Percentiles rank a stretch among this genome's conserved stretches.
Conservation (phyloP, 1,284 basidiomycete genomes). For the Inonotus obliquus region DNA sequence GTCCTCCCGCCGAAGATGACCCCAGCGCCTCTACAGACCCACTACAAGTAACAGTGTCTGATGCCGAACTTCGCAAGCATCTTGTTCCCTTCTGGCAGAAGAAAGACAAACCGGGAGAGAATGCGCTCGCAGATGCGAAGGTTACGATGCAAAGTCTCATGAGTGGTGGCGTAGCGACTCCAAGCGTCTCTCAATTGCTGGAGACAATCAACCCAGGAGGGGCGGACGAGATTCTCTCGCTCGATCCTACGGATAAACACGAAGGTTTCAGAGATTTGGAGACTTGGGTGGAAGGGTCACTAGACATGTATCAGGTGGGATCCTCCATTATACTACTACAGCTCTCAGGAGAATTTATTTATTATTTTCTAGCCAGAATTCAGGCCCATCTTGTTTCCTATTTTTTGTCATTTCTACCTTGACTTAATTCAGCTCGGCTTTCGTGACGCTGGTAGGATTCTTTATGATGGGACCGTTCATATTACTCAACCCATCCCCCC, state of each 20-base stretch:
- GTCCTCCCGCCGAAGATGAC: slow-evolving; percentile 48
- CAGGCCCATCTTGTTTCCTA: slow-evolving; percentile 87
- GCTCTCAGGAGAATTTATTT: not conserved
- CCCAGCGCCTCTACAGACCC: slow-evolving; percentile 38
- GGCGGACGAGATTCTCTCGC: slow-evolving; percentile 75
- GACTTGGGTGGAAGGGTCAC: slow-evolving; percentile 88
- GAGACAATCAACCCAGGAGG: slow-evolving; percentile 72
- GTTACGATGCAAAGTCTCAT: slow-evolving; percentile 60
- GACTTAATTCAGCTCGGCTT: slow-evolving; percentile 91
- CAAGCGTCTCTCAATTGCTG: slow-evolving; percentile 69
- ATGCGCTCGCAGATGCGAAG: slow-evolving; percentile 58
- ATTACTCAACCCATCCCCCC: slow-evolving; percentile 4
- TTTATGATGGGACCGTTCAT: not conserved
- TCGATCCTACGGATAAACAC: slow-evolving; percentile 87
- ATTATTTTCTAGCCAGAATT: slow-evolving; percentile 74
- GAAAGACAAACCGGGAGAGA: slow-evolving; percentile 57
- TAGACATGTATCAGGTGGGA: slow-evolving; percentile 80
- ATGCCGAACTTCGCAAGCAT: slow-evolving; percentile 63
- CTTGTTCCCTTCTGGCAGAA: slow-evolving; percentile 64
- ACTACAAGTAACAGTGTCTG: slow-evolving; percentile 35
- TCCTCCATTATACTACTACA: slow-evolving; percentile 14
- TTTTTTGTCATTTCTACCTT: slow-evolving; percentile 96
- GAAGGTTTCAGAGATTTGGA: slow-evolving; percentile 85
- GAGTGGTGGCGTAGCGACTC: slow-evolving; percentile 52
- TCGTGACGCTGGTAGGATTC: slow-evolving; percentile 74